Base-by-base conservation (phyloP, 2,329 filamentous ascomycete genomes). In the Dactylella cylindrospora region DNA sequence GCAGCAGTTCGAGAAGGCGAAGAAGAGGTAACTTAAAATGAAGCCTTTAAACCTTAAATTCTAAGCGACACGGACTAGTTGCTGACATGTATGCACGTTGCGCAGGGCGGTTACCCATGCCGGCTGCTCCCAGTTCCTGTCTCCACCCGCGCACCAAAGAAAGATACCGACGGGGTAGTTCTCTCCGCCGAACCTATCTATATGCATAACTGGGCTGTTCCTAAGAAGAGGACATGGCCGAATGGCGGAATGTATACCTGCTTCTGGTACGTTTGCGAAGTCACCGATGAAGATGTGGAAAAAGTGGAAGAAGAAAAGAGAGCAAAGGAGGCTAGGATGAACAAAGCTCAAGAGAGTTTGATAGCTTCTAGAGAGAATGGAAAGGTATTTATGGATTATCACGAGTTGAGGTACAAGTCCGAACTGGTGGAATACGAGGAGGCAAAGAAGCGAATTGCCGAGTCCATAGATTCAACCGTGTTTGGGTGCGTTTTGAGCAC, bases 121-220 rank as follows among this genome's bases (percentile, higher is more conserved):
- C 33, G 43, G 35, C 50, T 64, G 6, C 59, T 64, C 12, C 59
- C 59, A 10, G 50, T 64, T n/a, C 59, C 50, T 9, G 51, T 64
- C n/a, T 39, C 49, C 12, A 55, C 59, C 15, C 49, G 50, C 17
- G 43, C 54, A 9, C 59, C 59, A 12, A 49, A 39, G 25, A 64
- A 64, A 20, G 17, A 17, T 15, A 39, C 17, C 10, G 47, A 49
- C 25, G 22, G 33, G 20, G 45, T 36, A 4, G 10, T 38, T 2
- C 25, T 64, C 13, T 54, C 50, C 10, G 50, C 59, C 1, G 59
- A 64, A 35, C 50, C 59, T 3, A 54, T 64, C n/a, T 64, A 64
- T 29, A 64, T 55, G 50, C 59, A 64, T 33, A 54, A 61, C 35
- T 64, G 51, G 49, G 44, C 43, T 23, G 40, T 64, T 12, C 51